Percentiles rank a stretch among this genome's conserved stretches.
Evolutionary conservation across 441 rosid genomes (phyloP).

Genomic region (Arabidopsis hybrid): DNA sequence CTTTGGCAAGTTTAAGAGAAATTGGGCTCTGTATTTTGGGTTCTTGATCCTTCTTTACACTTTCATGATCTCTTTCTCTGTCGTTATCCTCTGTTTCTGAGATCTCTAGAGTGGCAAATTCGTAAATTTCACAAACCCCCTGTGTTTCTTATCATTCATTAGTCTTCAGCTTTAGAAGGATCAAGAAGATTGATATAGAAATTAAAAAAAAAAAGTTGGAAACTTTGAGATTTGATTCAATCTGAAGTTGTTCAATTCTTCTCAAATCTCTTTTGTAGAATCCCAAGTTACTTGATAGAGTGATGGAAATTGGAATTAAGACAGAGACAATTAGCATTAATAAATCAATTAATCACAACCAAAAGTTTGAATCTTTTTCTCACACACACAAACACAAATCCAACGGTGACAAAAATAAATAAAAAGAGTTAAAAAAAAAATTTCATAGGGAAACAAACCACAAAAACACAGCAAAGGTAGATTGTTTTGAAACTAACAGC

Average conservation of each 20-base stretch:
- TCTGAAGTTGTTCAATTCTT: not conserved
- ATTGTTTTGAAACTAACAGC: conserved; percentile 42
- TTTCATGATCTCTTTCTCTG: conserved; percentile 84
- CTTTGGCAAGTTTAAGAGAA: conserved; percentile 92
- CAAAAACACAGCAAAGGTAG: conserved; percentile 33
- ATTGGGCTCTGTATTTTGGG: conserved; percentile 92
- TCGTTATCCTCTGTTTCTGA: conserved; percentile 82
- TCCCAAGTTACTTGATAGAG: conserved; percentile 1
- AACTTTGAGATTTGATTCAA: conserved; percentile 13
- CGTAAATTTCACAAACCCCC: not conserved
- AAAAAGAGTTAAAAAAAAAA: not conserved
- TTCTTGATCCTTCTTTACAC: conserved; percentile 84
- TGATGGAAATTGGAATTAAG: not conserved
- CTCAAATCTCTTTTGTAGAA: conserved; percentile 1
- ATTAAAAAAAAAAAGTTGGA: not conserved
- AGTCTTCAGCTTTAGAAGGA: conserved; percentile 14
- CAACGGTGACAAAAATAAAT: conserved; percentile 32
- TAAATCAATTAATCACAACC: conserved; percentile 38
- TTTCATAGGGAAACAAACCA: conserved; percentile 14
- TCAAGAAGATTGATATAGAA: not conserved
- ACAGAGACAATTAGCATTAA: conserved; percentile 26
- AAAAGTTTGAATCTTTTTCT: not conserved
- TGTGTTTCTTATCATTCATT: conserved; percentile 26
- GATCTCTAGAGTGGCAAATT: conserved; percentile 8
- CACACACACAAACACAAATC: conserved; percentile 30